Conservation (phyloP, 331 rosid species). For the Dryas integrifolia region DNA sequence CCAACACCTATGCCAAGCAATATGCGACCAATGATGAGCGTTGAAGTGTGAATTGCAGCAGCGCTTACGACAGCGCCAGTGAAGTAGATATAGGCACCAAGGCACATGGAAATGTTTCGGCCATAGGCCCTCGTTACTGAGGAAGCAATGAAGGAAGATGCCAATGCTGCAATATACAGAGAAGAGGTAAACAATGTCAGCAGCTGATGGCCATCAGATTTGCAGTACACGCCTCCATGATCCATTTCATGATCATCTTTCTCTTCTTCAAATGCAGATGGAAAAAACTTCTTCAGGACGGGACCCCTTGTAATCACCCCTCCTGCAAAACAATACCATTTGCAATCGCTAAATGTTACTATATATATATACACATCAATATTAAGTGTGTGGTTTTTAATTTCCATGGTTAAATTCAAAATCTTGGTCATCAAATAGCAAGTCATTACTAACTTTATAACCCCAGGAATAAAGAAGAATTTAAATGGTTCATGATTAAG, state of each 20-base stretch:
- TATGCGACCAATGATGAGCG: conserved; percentile 34
- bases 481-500: not conserved
- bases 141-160: conserved; percentile 37
- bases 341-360: too few species aligned
- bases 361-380: too few species aligned
- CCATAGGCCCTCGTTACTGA: conserved; percentile 28
- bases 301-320: conserved; percentile 34
- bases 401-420: too few species aligned
- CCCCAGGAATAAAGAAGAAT: not conserved
- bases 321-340: conserved; percentile 27
- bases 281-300: conserved; percentile 24
- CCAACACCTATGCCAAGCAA: conserved; percentile 38
- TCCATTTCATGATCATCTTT: not conserved
- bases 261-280: conserved; percentile 13
- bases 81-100: conserved; percentile 31
- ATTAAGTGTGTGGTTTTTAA: too few species aligned
- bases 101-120: conserved; percentile 29
- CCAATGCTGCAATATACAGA: conserved; percentile 33
- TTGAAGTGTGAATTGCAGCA: conserved; percentile 3
- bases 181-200: conserved; percentile 35
- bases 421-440: too few species aligned
- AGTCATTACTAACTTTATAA: too few species aligned
- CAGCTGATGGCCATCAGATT: conserved; percentile 16
- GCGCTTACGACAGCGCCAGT: conserved; percentile 27
- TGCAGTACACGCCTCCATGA: conserved; percentile 26